Evolutionary conservation across 192 early-diverging fungal genomes (phyloP).

Genomic region (Coemansia aciculifera): DNA sequence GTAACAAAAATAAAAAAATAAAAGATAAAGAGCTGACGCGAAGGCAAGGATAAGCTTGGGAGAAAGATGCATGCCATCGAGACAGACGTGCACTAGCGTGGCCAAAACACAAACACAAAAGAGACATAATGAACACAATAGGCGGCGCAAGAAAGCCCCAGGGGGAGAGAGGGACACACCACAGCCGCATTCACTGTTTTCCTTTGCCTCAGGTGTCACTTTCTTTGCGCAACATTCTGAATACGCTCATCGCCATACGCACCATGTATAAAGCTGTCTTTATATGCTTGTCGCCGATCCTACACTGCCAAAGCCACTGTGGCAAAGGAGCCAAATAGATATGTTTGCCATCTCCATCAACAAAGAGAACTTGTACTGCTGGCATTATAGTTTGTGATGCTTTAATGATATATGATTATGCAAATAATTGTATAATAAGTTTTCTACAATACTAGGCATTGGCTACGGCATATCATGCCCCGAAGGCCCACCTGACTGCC

Average conservation of each 20-base stretch:
- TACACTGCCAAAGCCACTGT: not conserved
- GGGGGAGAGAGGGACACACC: not conserved
- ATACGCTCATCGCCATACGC: constrained; percentile 4
- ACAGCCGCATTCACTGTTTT: not conserved
- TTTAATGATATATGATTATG: too few species aligned
- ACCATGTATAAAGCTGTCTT: not conserved
- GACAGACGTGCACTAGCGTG: not conserved
- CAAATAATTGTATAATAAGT: not conserved
- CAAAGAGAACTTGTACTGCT: not conserved
- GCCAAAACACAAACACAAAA: constrained; percentile 13
- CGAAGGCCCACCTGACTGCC: not conserved
- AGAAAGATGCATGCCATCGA: constrained; percentile 2
- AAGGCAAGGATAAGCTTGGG: not conserved
- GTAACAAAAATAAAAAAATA: not conserved
- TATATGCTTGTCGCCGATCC: not conserved
- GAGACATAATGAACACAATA: constrained; percentile 6
- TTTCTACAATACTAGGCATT: not conserved
- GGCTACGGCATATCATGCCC: not conserved
- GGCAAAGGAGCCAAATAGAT: not conserved
- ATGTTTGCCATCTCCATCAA: constrained; percentile 1
- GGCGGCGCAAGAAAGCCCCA: constrained; percentile 3
- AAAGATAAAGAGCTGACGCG: not conserved
- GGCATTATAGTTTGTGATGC: not conserved
- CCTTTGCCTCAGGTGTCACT: constrained; percentile 10
- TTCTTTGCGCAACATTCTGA: constrained; percentile 9